These are phyloP conservation scores for Penicillium sp. DNA, from an alignment of 2,329 filamentous ascomycete genomes.

Conservation along the genomic window DNA sequence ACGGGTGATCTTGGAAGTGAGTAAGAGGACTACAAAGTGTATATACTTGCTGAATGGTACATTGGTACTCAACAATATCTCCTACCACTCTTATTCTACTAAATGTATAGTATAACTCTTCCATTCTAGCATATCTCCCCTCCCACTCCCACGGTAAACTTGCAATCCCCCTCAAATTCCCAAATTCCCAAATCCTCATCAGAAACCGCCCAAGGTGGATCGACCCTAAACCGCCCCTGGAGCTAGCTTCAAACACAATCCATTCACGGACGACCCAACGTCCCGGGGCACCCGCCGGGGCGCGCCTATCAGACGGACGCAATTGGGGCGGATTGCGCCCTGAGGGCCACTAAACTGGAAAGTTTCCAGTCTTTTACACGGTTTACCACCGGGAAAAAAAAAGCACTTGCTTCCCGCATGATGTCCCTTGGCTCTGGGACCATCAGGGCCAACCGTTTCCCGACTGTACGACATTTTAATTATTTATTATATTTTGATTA, in stretches of 20 bases:
- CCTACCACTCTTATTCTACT: neutral
- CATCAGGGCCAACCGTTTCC: slow-evolving; percentile 31
- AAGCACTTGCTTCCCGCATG: slow-evolving; percentile 26
- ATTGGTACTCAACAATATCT: neutral
- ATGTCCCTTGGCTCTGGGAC: slow-evolving; percentile 34
- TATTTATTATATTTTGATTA: neutral
- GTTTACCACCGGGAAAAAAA: slow-evolving; percentile 27
- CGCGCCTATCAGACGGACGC: slow-evolving; percentile 15
- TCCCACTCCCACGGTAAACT: neutral
- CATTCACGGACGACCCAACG: slow-evolving; percentile 24
- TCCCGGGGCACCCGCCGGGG: slow-evolving; percentile 14
- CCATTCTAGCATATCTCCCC: neutral
- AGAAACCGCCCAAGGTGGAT: slow-evolving; percentile 13
- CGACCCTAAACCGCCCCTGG: slow-evolving; percentile 25
- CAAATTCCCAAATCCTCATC: neutral
- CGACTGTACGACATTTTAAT: slow-evolving; percentile 6
- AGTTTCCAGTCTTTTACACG: slow-evolving; percentile 11
- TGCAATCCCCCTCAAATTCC: neutral
- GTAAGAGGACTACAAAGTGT: neutral
- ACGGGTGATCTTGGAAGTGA: neutral
- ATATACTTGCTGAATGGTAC: neutral
- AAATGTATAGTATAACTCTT: neutral
- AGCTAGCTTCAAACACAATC: slow-evolving; percentile 35
- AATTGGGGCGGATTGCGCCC: slow-evolving; percentile 9
- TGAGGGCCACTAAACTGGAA: neutral